Evolutionary conservation across 1,284 basidiomycete genomes (phyloP).

Genomic region (Meira nashicola): DNA sequence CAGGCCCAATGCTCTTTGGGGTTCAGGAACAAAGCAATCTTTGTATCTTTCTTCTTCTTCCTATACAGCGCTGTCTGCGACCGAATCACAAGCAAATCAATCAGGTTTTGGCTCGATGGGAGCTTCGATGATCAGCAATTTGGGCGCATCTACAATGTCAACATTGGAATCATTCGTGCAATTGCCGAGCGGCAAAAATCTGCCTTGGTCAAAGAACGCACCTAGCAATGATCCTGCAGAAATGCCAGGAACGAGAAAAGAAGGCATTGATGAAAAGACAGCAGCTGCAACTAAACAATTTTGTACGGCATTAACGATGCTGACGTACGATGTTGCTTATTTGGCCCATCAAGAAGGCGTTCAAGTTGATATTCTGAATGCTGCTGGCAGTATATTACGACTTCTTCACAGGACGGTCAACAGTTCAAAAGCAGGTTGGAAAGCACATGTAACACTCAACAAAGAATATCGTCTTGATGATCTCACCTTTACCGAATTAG

Average conservation of each 20-base stretch:
- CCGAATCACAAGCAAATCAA: not conserved
- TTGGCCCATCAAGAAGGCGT: constrained; percentile 32
- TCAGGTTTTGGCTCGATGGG: constrained; percentile 16
- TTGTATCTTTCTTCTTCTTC: constrained; percentile 27
- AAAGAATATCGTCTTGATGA: constrained; percentile 6
- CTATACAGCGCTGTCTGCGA: constrained; percentile 20
- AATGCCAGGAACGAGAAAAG: not conserved
- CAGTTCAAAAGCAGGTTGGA: constrained; percentile 21
- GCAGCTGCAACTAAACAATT: constrained; percentile 30
- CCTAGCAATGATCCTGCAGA: not conserved
- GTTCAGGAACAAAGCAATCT: constrained; percentile 22
- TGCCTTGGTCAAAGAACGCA: not conserved
- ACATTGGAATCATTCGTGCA: constrained; percentile 15
- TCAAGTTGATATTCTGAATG: constrained; percentile 31
- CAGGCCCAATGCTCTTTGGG: constrained; percentile 33
- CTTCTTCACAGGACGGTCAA: constrained; percentile 20
- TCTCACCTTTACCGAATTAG: constrained; percentile 9
- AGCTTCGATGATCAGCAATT: constrained; percentile 31
- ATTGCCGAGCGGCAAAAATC: not conserved
- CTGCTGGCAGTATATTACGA: constrained; percentile 31
- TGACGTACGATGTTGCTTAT: constrained; percentile 36
- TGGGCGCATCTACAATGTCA: constrained; percentile 27
- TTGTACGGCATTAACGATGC: constrained; percentile 32
- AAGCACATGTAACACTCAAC: constrained; percentile 21
- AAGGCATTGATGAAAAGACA: constrained; percentile 20